A percentile compares a stretch with the other conserved stretches of the same genome.
Evolutionary conservation across 2,329 filamentous ascomycete genomes (phyloP).

Genomic region (Graphilbum sp.): DNA sequence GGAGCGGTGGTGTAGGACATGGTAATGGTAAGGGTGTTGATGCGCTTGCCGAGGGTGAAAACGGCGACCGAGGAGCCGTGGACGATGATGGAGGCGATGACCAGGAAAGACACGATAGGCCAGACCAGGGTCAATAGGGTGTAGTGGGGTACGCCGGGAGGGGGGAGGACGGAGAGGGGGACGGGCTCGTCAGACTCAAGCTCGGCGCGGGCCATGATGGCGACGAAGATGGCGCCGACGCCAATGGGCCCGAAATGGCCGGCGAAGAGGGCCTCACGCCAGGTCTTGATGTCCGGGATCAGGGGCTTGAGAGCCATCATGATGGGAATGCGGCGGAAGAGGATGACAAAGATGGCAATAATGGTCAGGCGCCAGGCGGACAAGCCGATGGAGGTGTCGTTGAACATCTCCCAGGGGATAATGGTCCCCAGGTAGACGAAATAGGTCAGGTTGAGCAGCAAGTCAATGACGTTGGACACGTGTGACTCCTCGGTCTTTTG

Average conservation of each 20-base stretch:
- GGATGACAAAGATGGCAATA: constrained; percentile 79
- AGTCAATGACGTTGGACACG: constrained; percentile 96
- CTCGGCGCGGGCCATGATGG: constrained; percentile 85
- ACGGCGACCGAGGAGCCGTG: constrained; percentile 97
- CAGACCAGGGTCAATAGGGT: constrained; percentile 74
- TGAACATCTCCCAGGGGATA: constrained; percentile 89
- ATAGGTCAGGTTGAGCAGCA: constrained; percentile 91
- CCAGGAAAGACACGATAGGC: constrained; percentile 89
- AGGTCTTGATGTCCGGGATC: constrained; percentile 95
- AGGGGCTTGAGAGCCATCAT: constrained; percentile 84
- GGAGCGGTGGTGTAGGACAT: constrained; percentile 89
- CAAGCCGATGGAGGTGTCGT: constrained; percentile 55
- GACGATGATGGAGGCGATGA: constrained; percentile 85
- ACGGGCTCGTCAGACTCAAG: constrained; percentile 62
- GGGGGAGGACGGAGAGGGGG: constrained; percentile 48
- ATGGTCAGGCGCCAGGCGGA: constrained; percentile 84
- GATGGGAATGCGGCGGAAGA: constrained; percentile 90
- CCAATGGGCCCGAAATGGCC: constrained; percentile 97
- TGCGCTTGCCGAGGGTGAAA: constrained; percentile 92
- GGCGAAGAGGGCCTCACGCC: constrained; percentile 91
- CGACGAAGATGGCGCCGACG: constrained; percentile 89
- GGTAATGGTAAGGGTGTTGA: constrained; percentile 89
- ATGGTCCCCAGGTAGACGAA: constrained; percentile 97
- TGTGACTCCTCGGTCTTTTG: constrained; percentile 97
- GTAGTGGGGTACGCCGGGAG: constrained; percentile 38